Evolutionary conservation across 2,329 filamentous ascomycete species (phyloP).

Genomic region (Trichoderma koningii): DNA sequence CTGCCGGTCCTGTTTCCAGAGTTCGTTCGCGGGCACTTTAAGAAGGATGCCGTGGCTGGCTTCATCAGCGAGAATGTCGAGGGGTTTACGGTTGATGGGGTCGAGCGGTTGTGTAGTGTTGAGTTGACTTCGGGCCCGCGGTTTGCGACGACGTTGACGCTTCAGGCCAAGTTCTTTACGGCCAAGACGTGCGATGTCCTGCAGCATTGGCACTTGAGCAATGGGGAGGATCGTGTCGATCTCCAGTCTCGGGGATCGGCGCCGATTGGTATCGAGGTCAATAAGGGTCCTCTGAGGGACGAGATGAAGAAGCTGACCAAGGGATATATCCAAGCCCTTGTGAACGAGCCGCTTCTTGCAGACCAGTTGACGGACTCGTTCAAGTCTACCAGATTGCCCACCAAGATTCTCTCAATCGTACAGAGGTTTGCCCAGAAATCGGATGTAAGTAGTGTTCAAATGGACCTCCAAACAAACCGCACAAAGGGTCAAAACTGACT

Average conservation of each 20-base stretch:
- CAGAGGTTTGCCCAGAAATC: slow-evolving; percentile 51
- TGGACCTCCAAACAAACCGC: neutral
- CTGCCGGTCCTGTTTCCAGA: slow-evolving; percentile 54
- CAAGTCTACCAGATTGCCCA: slow-evolving; percentile 49
- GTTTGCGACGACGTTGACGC: slow-evolving; percentile 49
- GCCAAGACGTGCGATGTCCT: slow-evolving; percentile 51
- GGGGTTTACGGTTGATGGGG: slow-evolving; percentile 46
- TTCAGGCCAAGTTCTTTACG: slow-evolving; percentile 56
- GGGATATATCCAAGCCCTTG: slow-evolving; percentile 53
- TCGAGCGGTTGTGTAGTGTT: slow-evolving; percentile 46
- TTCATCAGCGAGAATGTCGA: slow-evolving; percentile 55
- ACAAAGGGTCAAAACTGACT: neutral
- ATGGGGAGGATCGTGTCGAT: slow-evolving; percentile 42
- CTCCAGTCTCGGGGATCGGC: slow-evolving; percentile 48
- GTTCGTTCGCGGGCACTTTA: slow-evolving; percentile 54
- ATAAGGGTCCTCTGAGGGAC: slow-evolving; percentile 46
- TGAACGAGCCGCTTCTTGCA: slow-evolving; percentile 51
- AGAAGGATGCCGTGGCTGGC: slow-evolving; percentile 50
- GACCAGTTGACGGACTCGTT: slow-evolving; percentile 54
- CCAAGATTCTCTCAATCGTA: slow-evolving; percentile 50
- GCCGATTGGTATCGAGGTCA: slow-evolving; percentile 54
- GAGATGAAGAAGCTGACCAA: slow-evolving; percentile 50
- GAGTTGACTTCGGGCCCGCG: slow-evolving; percentile 51
- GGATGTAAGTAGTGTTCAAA: slow-evolving; percentile 40
- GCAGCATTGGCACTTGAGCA: slow-evolving; percentile 54